These are phyloP conservation scores for Tuber brumale DNA, from an alignment of 495 filamentous ascomycete genomes.

Conservation along the genomic window DNA sequence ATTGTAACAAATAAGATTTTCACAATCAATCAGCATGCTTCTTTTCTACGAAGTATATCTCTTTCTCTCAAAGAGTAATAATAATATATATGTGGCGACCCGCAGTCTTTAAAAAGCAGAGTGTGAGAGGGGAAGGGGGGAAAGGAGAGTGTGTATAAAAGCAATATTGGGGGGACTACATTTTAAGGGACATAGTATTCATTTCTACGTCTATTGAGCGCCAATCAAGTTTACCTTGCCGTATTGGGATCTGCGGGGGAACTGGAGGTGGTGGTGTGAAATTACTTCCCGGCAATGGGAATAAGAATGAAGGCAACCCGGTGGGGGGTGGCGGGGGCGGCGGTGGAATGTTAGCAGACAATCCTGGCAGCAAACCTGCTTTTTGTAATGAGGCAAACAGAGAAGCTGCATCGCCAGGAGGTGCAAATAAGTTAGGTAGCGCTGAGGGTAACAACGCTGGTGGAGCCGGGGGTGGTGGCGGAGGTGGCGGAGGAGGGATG, in stretches of 20 bases:
- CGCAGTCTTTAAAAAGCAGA: conserved; percentile 17
- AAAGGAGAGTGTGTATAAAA: conserved; percentile 33
- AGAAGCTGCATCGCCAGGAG: conserved; percentile 34
- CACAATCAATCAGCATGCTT: conserved; percentile 34
- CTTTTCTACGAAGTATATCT: conserved; percentile 31
- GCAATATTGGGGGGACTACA: conserved; percentile 50
- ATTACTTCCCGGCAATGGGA: conserved; percentile 36
- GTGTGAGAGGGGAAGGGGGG: conserved; percentile 7
- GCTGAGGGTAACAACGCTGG: conserved; percentile 38
- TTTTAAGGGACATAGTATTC: conserved; percentile 68
- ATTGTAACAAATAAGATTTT: conserved; percentile 40
- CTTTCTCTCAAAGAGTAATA: conserved; percentile 16
- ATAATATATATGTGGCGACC: conserved; percentile 32
- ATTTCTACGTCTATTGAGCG: conserved; percentile 58
- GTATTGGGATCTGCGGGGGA: conserved; percentile 20
- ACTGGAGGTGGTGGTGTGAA: conserved; percentile 36
- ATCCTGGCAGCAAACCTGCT: conserved; percentile 38
- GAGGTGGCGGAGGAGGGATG: conserved; percentile 30
- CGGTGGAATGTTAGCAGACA: conserved; percentile 23
- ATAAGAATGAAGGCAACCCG: conserved; percentile 44
- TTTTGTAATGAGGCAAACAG: conserved; percentile 41
- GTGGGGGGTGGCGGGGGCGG: conserved; percentile 33
- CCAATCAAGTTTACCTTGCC: conserved; percentile 35
- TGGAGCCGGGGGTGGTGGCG: conserved; percentile 37
- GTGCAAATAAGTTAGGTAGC: conserved; percentile 38